These are phyloP conservation scores for Dendrocalamus sinicus DNA, from an alignment of 176 grass and related monocot species.

Conservation along the genomic window DNA sequence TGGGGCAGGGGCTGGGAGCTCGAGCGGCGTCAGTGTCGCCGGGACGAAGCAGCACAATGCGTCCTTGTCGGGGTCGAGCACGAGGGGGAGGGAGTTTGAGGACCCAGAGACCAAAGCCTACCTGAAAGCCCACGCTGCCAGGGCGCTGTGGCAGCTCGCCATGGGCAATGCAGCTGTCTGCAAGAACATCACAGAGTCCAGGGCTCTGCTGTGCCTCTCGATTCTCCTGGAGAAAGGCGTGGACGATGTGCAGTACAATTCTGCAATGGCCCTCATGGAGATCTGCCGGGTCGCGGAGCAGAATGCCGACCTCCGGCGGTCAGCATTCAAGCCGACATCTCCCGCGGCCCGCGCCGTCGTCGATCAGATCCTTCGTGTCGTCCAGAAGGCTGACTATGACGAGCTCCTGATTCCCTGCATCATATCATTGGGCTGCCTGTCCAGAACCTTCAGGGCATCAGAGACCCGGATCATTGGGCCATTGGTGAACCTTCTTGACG, in stretches of 20 bases:
- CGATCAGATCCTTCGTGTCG: conserved; percentile 79
- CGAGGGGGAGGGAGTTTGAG: conserved; percentile 70
- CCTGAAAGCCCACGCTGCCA: conserved; percentile 77
- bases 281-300: conserved; percentile 79
- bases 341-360: conserved; percentile 78
- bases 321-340: conserved; percentile 86
- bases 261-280: conserved; percentile 82
- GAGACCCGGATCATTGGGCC: conserved; percentile 83
- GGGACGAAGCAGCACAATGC: conserved; percentile 47
- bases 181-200: conserved; percentile 94
- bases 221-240: conserved; percentile 70
- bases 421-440: conserved; percentile 73
- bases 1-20: neutral
- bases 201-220: conserved; percentile 82
- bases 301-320: conserved; percentile 70
- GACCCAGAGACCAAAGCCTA: conserved; percentile 70
- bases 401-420: conserved; percentile 85
- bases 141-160: conserved; percentile 74
- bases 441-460: conserved; percentile 82
- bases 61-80: conserved; percentile 53
- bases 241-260: conserved; percentile 73
- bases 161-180: conserved; percentile 74
- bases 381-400: conserved; percentile 76
- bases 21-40: neutral
- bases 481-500: conserved; percentile 78